These are phyloP conservation scores for Fonsecaea pedrosoi DNA, from an alignment of 2,329 filamentous ascomycete species.

Conservation along the genomic window DNA sequence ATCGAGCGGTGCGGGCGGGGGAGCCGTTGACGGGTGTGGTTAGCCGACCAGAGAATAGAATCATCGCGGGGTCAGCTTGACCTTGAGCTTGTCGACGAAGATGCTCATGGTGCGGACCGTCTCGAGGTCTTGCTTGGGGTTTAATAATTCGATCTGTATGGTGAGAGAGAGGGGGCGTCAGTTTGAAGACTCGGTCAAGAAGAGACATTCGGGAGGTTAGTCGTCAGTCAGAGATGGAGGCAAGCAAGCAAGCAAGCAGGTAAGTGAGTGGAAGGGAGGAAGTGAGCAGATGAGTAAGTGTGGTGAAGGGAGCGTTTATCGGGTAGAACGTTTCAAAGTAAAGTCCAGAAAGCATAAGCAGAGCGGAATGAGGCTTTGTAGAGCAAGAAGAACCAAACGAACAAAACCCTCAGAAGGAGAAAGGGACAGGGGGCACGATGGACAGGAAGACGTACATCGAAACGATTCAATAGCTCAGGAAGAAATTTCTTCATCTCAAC, in stretches of 20 bases:
- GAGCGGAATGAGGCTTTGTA: too few relatives aligned
- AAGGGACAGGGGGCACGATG: not conserved
- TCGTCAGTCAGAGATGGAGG: too few relatives aligned
- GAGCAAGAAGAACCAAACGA: too few relatives aligned
- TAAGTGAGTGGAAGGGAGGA: too few relatives aligned
- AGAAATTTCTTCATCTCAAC: conserved; percentile 30
- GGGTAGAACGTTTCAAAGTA: too few relatives aligned
- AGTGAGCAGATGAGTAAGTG: too few relatives aligned
- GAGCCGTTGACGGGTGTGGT: too few relatives aligned
- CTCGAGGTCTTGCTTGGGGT: conserved; percentile 15
- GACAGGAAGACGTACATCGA: conserved; percentile 19
- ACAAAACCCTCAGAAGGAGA: not conserved
- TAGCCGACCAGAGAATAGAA: not conserved
- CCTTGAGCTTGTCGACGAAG: conserved; percentile 16
- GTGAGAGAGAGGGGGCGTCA: not conserved
- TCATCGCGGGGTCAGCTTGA: conserved; percentile 18
- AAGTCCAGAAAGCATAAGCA: too few relatives aligned
- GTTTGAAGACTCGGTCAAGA: not conserved
- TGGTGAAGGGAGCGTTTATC: too few relatives aligned
- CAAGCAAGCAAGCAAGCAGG: too few relatives aligned
- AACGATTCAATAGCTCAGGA: conserved; percentile 18
- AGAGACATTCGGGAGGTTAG: not conserved
- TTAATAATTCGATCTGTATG: conserved; percentile 22
- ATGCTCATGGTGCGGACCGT: not conserved
- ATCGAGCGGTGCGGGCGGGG: too few relatives aligned